Evolutionary conservation across 129 eudicot species (phyloP).

Genomic region (Escallonia rubra): DNA sequence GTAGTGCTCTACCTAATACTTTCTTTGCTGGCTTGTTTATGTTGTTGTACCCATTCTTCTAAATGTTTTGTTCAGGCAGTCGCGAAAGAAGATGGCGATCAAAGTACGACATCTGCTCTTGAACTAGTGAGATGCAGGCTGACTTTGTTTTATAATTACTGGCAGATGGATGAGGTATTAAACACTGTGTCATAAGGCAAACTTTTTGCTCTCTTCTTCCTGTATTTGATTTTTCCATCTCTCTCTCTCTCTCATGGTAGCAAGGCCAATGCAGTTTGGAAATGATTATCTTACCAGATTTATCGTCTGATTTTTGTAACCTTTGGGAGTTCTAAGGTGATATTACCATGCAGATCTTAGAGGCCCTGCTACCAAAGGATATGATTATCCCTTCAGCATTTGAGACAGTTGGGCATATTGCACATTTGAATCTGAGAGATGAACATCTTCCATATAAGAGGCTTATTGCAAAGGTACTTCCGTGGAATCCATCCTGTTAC

Average conservation of each 20-base stretch:
- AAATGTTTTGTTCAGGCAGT: constrained; percentile 49
- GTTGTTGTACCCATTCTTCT: constrained; percentile 7
- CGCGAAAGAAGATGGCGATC: constrained; percentile 30
- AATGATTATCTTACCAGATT: no score
- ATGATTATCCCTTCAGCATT: constrained; percentile 80
- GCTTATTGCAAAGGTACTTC: constrained; percentile 71
- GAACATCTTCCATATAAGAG: constrained; percentile 78
- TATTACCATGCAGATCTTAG: constrained; percentile 53
- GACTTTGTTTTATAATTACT: constrained; percentile 69
- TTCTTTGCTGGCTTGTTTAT: background rate
- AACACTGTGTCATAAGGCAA: background rate
- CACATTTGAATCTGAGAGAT: constrained; percentile 73
- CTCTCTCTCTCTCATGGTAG: no score
- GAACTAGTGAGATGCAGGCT: constrained; percentile 82
- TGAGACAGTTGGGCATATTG: constrained; percentile 92
- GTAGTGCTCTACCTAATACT: no score
- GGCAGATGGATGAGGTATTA: constrained; percentile 90
- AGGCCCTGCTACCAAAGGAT: constrained; percentile 71
- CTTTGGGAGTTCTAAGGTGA: background rate
- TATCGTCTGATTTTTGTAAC: background rate
- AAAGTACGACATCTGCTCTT: constrained; percentile 27
- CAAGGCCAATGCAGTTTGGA: no score
- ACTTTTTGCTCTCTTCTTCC: background rate
- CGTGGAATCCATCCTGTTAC: background rate
- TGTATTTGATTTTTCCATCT: no score